Base-by-base conservation (phyloP, 2,329 filamentous ascomycete genomes). In the Aspergillus sp. region DNA sequence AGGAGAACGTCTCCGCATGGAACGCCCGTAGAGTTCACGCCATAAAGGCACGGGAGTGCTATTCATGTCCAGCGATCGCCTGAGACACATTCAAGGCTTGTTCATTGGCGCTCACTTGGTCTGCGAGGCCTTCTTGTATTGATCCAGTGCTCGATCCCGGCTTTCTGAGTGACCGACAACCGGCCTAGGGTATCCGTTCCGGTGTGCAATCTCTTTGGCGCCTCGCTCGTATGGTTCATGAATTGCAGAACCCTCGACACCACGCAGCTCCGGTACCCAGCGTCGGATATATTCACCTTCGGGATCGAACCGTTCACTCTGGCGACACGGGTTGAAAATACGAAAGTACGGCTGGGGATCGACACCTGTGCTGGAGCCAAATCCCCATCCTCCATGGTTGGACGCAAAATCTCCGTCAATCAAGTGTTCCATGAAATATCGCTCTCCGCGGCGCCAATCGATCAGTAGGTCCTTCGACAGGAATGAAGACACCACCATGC, bases 311-410 rank as follows among this genome's bases (percentile, higher is more conserved):
- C 85, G 90, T 73, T 93, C 86, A 56, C 85, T 88, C 71, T 95
- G 89, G 12, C 87, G 69, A 40, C 88, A 63, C 0, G 89, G 89
- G 58, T 94, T 95, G 68, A 95, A 95, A 44, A 95, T 86, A 5
- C 88, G 78, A 53, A 95, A 95, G 62, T 94, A 95, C 0, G 89
- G 88, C 66, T 94, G 86, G 1, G 88, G 86, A 64, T 94, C 88
- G 5, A 89, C 86, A 1, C 87, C 85, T 0, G 82, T 83, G 12
- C 76, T 80, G 4, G 83, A 81, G 27, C 75, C 67, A 54, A 83
- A 83, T 0, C 80, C 82, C 81, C 81, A 85, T 0, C 81, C 81
- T 6, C 81, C 80, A 51, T 86, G 88, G 63, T 91, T 91, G 48
- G 79, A 84, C 0, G 85, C 84, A 60, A 90, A 88, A 61, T 90